Evolutionary conservation across 1,284 basidiomycete species (phyloP), one percentile per base, ranked within the genome.

Genomic region (Inonotus hispidus): DNA sequence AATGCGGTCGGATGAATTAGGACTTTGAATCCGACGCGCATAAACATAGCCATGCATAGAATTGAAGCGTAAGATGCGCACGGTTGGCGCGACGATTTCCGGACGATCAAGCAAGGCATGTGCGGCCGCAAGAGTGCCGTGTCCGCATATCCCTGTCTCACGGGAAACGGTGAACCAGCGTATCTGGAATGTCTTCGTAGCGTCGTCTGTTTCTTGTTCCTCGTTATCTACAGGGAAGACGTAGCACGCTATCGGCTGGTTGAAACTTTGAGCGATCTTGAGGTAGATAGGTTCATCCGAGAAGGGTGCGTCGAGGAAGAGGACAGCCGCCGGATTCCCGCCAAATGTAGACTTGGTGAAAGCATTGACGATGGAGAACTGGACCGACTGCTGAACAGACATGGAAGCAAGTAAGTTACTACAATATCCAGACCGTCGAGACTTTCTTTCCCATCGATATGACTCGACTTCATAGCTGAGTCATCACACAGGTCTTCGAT

Each of bases 251-350:
- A 82, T 79, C 0, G 81, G 77, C 54, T 83, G 77, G 63, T 78
- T 78, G 58, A 82, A 71, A 65, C 77, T 81, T 16, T 65, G 65
- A 0, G 79, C 75, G 37, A 82, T 72, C 19, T 70, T 67, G 32
- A 69, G 69, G 5, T 77, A 69, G 29, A 68, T 59, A n/a, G 71
- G 64, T 3, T 66, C 54, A 21, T 65, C 61, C 3, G 73, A 63
- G n/a, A 73, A 66, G 19, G 63, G 57, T 27, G 66, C 58, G 25
- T 71, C 21, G 56, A 79, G 67, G 65, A 80, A 73, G 43, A 82
- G 71, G 50, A 84, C 71, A 2, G 72, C 75, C 1, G 83, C 83
- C 3, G 82, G 82, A 66, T 84, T 85, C 6, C 83, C 83, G 13
- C 74, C 72, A 39, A 74, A 77, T 0, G 74, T 58, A 13, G 65